Evolutionary conservation across 148 eudicot species (phyloP), one percentile per base, ranked within the genome.

Genomic region (Dianthus caryophyllus): DNA sequence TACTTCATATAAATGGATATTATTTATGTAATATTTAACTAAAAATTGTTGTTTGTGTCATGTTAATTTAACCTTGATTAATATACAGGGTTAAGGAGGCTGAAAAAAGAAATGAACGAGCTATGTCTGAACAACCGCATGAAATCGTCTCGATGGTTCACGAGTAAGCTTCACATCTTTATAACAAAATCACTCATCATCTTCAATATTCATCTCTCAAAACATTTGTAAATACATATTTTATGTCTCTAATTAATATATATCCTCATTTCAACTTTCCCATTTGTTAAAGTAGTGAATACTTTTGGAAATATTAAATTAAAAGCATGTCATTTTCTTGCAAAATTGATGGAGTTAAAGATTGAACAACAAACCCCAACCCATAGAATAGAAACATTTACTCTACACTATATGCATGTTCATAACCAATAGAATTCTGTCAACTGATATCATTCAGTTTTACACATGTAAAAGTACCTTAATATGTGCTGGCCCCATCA

Each of bases 141-240:
- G 71, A 77, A 57, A 65, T 93, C 33, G 84, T 84, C 15, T 80
- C 89, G 25, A 76, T 75, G 78, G 94, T 87, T 30, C 76, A 93
- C 43, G 78, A 75, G 98, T 93, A 79, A 81, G 84, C 64, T 44
- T 27, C 71, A 16, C 53, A 13, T 22, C 36, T 38, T 47, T 5
- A 16, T 20, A 13, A 20, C 6, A 29, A 38, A 27, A 22, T 33
- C 7, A 33, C 38, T 3, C 38, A 7, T 3, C 7, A 33, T 33
- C 7, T 33, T 33, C 4, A 2, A 7, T 33, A 33, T 33, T 2
- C 7, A 7, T 33, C 7, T 33, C 38, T 33, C 3, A 33, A 33
- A 33, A 33, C 38, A 33, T 7, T 33, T 33, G 38, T 33, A 33
- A 33, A 3, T 33, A 3, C 38, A 3, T 7, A 33, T 33, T 33